Conservation (phyloP, 495 filamentous ascomycete species). For the Hypoxylon rickii region DNA sequence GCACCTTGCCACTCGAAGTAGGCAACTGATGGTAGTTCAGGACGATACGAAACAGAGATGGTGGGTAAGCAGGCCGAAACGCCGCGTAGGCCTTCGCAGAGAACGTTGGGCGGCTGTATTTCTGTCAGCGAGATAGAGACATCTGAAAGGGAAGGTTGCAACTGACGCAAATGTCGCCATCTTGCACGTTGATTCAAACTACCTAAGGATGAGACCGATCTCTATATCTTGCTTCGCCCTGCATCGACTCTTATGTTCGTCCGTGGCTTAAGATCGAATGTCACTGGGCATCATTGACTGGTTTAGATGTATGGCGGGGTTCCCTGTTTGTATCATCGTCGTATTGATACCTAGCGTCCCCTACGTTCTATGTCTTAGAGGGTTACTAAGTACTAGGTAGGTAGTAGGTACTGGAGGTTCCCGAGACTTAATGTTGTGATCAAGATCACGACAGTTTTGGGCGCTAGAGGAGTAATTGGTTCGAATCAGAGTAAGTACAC, state of each 20-base stretch:
- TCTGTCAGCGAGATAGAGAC: slow-evolving; percentile 45
- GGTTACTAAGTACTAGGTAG: too few relatives aligned
- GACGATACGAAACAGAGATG: slow-evolving; percentile 56
- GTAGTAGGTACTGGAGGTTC: too few relatives aligned
- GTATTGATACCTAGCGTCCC: too few relatives aligned
- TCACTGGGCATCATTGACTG: background rate
- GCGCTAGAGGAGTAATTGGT: too few relatives aligned
- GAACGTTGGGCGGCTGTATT: slow-evolving; percentile 49
- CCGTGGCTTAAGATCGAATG: too few relatives aligned
- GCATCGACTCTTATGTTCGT: too few relatives aligned
- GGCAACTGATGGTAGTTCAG: slow-evolving; percentile 55
- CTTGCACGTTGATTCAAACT: background rate
- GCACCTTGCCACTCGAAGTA: slow-evolving; percentile 40
- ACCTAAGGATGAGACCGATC: too few relatives aligned
- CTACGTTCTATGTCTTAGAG: too few relatives aligned
- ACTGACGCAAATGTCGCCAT: slow-evolving; percentile 57
- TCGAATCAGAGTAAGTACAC: slow-evolving; percentile 8
- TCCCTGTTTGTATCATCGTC: too few relatives aligned
- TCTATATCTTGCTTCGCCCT: slow-evolving; percentile 4
- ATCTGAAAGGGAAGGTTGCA: slow-evolving; percentile 25
- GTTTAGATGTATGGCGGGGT: background rate
- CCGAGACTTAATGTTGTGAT: too few relatives aligned
- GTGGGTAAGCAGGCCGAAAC: slow-evolving; percentile 67
- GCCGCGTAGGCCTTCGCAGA: slow-evolving; percentile 61
- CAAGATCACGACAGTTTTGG: too few relatives aligned